phyloP scores from a whole-genome alignment of 257 asterid species.

The Solanum dulcamara region DNA sequence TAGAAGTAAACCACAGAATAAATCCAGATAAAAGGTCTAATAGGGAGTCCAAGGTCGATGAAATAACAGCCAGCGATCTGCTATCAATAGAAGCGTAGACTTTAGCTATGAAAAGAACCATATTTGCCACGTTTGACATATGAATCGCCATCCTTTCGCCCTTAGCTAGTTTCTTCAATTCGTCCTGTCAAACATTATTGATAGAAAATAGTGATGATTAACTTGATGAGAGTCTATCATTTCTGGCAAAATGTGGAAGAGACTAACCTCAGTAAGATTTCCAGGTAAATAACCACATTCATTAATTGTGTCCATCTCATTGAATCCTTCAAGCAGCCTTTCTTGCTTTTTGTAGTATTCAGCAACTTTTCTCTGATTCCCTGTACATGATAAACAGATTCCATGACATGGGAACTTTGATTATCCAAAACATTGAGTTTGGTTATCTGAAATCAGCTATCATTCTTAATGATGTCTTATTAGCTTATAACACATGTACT shows the following conservation, averaged over 20 bases:
- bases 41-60: slow-evolving; percentile 84
- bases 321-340: slow-evolving; percentile 68
- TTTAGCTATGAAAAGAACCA: slow-evolving; percentile 73
- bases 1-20: slow-evolving; percentile 81
- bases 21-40: slow-evolving; percentile 83
- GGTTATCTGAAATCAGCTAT: not conserved
- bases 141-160: slow-evolving; percentile 66
- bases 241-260: not conserved
- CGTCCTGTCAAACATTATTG: slow-evolving; percentile 35
- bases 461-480: not conserved
- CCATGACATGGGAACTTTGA: not conserved
- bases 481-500: not conserved
- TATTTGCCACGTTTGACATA: slow-evolving; percentile 55
- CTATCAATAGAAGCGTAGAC: slow-evolving; percentile 72
- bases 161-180: slow-evolving; percentile 58
- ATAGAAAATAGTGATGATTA: not conserved
- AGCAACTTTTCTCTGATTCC: slow-evolving; percentile 51
- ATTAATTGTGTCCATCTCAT: slow-evolving; percentile 71
- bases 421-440: not conserved
- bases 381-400: slow-evolving; percentile 10
- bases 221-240: not conserved
- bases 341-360: slow-evolving; percentile 82
- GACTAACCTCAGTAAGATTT: slow-evolving; percentile 53
- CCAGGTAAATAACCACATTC: slow-evolving; percentile 54
- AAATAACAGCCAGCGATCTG: slow-evolving; percentile 87